Evolutionary conservation across 1,139 yeast genomes (phyloP), one percentile per base, ranked within the genome.

Genomic region (Lodderomyces margitis): DNA sequence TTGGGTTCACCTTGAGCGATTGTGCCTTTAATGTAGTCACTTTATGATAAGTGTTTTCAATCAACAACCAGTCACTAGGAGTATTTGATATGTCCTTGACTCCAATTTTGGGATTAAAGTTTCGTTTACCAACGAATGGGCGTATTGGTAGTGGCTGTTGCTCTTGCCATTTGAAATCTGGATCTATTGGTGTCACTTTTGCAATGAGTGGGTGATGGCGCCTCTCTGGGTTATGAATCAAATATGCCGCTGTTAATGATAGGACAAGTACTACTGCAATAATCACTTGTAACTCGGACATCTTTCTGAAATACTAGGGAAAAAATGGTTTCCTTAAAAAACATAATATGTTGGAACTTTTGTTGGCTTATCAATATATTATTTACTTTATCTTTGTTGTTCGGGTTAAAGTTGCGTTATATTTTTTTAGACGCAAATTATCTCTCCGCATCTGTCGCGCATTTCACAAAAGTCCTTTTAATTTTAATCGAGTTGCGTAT

Each of bases 111-210:
- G 69, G 66, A 34, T 64, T 64, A 49, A 66, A 66, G 51, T 64
- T 64, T 32, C 54, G 58, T 41, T 68, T 68, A 2, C 64, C 65
- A 1, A 49, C 67, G 27, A 61, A 61, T 4, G 88, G 87, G 41
- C 87, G 74, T 58, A 70, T 76, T 38, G 64, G 71, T 43, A 64
- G 61, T n/a, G 82, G 87, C 42, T 64, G 57, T 4, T 64, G 61
- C 8, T 52, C 51, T 15, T 63, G 51, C 84, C 87, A 84, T 3
- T 64, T 53, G 51, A 78, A 78, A 32, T 56, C 57, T 0, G 57
- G 39, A 2, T 55, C 56, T 1, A 57, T 45, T 4, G 62, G 49
- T 8, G 32, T 27, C 4, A 48, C 23, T 2, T 41, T 25, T 14
- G 33, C 15, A 19, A 36, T 7, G 21, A 14, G 24, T 12, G 39